These are phyloP conservation scores for Gloeopeniophorella convolvens DNA, from an alignment of 768 basidiomycete genomes.

Conservation along the genomic window DNA sequence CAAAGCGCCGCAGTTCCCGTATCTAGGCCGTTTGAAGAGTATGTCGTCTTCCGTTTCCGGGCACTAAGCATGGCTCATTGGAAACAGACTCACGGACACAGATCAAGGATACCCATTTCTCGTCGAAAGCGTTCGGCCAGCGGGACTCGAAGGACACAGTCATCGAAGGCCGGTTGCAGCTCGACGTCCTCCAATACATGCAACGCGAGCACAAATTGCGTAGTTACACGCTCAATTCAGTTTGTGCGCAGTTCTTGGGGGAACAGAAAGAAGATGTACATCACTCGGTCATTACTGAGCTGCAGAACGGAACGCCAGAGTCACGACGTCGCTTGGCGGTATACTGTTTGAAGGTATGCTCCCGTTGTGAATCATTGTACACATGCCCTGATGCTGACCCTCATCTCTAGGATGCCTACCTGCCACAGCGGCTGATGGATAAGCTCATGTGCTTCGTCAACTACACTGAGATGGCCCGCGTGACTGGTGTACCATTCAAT, in stretches of 20 bases:
- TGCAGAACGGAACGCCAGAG: slow-evolving; percentile 95
- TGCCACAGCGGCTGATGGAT: slow-evolving; percentile 92
- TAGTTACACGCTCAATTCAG: slow-evolving; percentile 95
- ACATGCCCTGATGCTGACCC: background rate
- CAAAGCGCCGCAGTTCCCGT: slow-evolving; percentile 61
- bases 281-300: slow-evolving; percentile 94
- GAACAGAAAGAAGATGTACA: slow-evolving; percentile 99
- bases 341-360: slow-evolving; percentile 87
- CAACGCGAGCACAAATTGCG: slow-evolving; percentile 97
- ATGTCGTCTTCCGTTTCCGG: background rate
- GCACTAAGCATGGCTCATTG: background rate
- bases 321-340: slow-evolving; percentile 89
- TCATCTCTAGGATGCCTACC: slow-evolving; percentile 79
- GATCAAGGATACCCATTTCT: slow-evolving; percentile 93
- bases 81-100: slow-evolving; percentile 65
- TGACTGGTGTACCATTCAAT: slow-evolving; percentile 99
- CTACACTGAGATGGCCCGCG: slow-evolving; percentile 98
- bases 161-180: slow-evolving; percentile 88
- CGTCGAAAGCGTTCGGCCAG: slow-evolving; percentile 94
- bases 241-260: slow-evolving; percentile 94
- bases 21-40: slow-evolving; percentile 46
- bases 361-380: background rate
- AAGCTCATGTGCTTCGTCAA: slow-evolving; percentile 99
- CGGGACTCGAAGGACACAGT: slow-evolving; percentile 92
- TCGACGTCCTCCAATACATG: slow-evolving; percentile 97